Evolutionary conservation across 768 basidiomycete species (phyloP).

Genomic region (Infundibulicybe gibba): DNA sequence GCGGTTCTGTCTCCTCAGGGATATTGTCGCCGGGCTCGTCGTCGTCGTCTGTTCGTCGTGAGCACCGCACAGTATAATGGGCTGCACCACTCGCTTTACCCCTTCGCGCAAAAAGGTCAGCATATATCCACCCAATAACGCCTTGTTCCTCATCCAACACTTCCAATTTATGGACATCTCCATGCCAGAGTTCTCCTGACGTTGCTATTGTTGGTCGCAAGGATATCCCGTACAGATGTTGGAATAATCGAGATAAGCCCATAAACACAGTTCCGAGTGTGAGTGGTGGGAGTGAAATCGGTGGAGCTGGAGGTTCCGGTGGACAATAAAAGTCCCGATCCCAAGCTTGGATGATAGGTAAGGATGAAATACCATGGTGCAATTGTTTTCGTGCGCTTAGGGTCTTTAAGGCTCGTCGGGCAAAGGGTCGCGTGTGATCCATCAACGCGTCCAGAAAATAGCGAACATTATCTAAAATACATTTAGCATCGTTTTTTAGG

Average conservation of each 20-base stretch:
- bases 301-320: constrained; percentile 71
- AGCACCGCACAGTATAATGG: constrained; percentile 97
- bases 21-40: constrained; percentile 66
- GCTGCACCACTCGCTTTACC: constrained; percentile 92
- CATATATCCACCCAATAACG: constrained; percentile 91
- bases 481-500: constrained; percentile 1
- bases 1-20: constrained; percentile 32
- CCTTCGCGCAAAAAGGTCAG: constrained; percentile 81
- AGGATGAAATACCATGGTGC: constrained; percentile 53
- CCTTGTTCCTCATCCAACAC: constrained; percentile 89
- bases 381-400: constrained; percentile 70
- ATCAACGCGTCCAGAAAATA: constrained; percentile 83
- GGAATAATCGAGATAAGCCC: constrained; percentile 88
- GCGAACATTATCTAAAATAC: constrained; percentile 68
- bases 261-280: constrained; percentile 90
- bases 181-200: constrained; percentile 87
- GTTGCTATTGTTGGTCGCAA: constrained; percentile 65
- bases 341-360: constrained; percentile 87
- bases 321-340: constrained; percentile 94
- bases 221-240: constrained; percentile 81
- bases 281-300: constrained; percentile 67
- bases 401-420: constrained; percentile 66
- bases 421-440: constrained; percentile 76
- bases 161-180: constrained; percentile 85
- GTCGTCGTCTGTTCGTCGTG: constrained; percentile 88